Evolutionary conservation across 2,329 filamentous ascomycete species (phyloP).

Genomic region (Nemania diffusa): DNA sequence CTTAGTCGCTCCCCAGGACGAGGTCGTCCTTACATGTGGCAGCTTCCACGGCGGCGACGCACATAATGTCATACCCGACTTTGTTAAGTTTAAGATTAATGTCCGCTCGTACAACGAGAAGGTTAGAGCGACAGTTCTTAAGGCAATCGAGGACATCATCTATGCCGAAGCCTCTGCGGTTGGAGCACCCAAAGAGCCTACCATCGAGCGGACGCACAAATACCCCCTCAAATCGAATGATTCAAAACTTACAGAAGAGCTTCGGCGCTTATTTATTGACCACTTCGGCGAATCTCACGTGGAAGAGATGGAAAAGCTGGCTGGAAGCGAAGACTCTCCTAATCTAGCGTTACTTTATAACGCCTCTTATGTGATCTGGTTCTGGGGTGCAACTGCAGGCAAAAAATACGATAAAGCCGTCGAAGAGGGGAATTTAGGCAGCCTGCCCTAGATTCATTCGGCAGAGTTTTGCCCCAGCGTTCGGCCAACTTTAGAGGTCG

Average conservation of each 20-base stretch:
- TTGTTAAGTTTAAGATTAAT: not conserved
- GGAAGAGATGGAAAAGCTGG: slow-evolving; percentile 1
- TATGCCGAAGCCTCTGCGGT: not conserved
- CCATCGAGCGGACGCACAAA: not conserved
- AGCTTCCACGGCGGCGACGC: slow-evolving; percentile 3
- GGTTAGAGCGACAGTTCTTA: not conserved
- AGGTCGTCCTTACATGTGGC: not conserved
- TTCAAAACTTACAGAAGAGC: not conserved
- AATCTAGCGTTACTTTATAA: not conserved
- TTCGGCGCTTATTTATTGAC: not conserved
- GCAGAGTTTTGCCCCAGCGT: not conserved
- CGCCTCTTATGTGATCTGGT: not conserved
- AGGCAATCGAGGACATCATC: not conserved
- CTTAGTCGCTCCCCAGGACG: not conserved
- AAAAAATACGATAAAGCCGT: not conserved
- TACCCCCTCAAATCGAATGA: not conserved
- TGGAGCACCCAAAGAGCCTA: not conserved
- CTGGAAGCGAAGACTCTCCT: not conserved
- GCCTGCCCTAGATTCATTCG: not conserved
- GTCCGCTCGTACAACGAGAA: not conserved
- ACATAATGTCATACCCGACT: not conserved
- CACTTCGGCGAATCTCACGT: not conserved
- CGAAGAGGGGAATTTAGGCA: not conserved
- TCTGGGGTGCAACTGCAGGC: not conserved
- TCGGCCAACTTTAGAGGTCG: not conserved